Conservation (phyloP, 192 early-diverging fungal genomes). For the Podila horticola region DNA sequence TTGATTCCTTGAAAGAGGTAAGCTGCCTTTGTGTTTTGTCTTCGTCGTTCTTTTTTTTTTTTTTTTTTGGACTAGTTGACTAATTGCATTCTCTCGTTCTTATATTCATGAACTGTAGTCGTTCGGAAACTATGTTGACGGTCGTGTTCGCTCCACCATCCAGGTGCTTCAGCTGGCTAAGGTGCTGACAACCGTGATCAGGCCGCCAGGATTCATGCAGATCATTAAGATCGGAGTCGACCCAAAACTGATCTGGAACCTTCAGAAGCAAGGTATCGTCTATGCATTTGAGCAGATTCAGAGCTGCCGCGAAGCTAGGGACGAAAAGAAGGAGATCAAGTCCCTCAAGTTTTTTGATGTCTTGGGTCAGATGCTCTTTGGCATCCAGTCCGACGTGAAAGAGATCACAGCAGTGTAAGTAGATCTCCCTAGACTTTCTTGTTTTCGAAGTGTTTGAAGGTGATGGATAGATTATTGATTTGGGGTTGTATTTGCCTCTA, state of each 20-base stretch:
- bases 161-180: conserved; percentile 53
- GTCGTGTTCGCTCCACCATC: conserved; percentile 27
- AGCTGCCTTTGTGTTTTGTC: neutral
- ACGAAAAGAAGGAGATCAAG: conserved; percentile 20
- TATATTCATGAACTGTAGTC: conserved; percentile 7
- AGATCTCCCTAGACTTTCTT: neutral
- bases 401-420: conserved; percentile 59
- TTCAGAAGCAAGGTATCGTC: conserved; percentile 55
- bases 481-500: neutral
- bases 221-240: conserved; percentile 29
- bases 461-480: neutral
- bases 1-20: conserved; percentile 58
- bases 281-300: conserved; percentile 41
- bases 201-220: conserved; percentile 37
- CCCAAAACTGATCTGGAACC: conserved; percentile 12
- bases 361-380: conserved; percentile 48
- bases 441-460: neutral
- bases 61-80: neutral
- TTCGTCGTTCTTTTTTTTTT: neutral
- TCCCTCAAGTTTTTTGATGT: conserved; percentile 61
- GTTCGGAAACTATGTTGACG: conserved; percentile 39
- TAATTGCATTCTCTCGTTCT: neutral
- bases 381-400: conserved; percentile 20
- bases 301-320: conserved; percentile 1
- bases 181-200: conserved; percentile 25